phyloP scores from a whole-genome alignment of 208 protist genomes.

The Acanthamoeba sp. region DNA sequence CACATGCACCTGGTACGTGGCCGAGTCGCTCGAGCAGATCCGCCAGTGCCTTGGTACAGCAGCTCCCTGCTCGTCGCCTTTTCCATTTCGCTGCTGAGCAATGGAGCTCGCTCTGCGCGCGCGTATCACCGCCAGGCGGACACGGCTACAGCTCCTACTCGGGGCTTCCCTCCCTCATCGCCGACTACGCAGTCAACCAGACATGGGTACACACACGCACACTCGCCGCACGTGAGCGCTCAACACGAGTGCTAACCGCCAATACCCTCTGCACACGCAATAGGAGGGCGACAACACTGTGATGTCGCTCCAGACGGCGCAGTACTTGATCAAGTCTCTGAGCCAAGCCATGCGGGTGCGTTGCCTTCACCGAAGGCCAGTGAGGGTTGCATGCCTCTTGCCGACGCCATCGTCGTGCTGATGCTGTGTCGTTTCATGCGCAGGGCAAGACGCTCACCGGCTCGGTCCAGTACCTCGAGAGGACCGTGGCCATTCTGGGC shows the following conservation, averaged over 20 bases:
- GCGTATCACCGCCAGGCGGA: background rate
- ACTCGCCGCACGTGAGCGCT: no score
- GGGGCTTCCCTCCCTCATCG: constrained; percentile 1
- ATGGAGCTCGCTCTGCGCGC: no score
- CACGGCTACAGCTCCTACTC: constrained; percentile 74
- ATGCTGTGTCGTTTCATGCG: no score
- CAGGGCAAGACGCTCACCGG: constrained; percentile 30
- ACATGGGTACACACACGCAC: background rate
- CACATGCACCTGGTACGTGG: constrained; percentile 66
- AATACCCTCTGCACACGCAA: background rate
- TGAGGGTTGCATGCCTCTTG: no score
- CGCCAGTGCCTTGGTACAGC: constrained; percentile 50
- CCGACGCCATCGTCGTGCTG: no score
- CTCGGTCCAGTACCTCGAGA: constrained; percentile 31
- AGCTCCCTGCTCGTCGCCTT: no score
- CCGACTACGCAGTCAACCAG: constrained; percentile 68
- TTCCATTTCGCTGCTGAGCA: no score
- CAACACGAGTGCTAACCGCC: background rate
- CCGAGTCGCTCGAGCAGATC: background rate
- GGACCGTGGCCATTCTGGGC: constrained; percentile 3
- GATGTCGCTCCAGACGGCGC: constrained; percentile 74
- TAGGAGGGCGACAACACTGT: constrained; percentile 77
- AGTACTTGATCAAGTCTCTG: constrained; percentile 67
- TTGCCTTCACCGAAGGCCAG: no score
- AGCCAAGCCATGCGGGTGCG: background rate